Evolutionary conservation across 805 yeast species (phyloP).

Genomic region (Ogataea nitratoaversa): DNA sequence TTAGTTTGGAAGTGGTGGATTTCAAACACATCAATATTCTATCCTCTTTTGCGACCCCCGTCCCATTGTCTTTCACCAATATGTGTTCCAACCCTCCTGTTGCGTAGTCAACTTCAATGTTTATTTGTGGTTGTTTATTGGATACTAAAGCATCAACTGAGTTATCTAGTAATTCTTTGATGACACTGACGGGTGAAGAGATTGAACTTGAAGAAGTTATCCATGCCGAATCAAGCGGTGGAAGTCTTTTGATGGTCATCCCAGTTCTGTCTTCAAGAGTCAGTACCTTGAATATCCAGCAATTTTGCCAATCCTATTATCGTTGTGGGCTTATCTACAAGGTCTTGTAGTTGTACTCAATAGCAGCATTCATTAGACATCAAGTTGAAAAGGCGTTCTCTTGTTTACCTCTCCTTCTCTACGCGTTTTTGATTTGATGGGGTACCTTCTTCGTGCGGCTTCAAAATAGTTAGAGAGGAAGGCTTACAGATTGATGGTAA

Average conservation of each 20-base stretch:
- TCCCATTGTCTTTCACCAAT: constrained; percentile 37
- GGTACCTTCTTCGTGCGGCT: too few species aligned
- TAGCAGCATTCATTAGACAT: too few species aligned
- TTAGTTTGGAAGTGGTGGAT: constrained; percentile 41
- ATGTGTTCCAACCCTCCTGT: constrained; percentile 33
- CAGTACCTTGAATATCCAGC: too few species aligned
- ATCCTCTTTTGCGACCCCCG: constrained; percentile 31
- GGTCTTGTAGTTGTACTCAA: too few species aligned
- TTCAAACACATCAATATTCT: constrained; percentile 34
- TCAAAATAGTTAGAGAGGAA: too few species aligned
- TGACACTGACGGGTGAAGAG: constrained; percentile 32
- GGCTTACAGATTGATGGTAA: too few species aligned
- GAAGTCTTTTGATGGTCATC: constrained; percentile 19
- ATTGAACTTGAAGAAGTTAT: constrained; percentile 31
- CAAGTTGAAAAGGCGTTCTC: too few species aligned
- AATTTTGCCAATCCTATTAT: too few species aligned
- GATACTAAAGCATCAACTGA: constrained; percentile 32
- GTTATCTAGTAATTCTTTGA: constrained; percentile 40
- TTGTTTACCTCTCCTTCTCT: too few species aligned
- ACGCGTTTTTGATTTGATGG: too few species aligned
- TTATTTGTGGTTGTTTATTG: constrained; percentile 20
- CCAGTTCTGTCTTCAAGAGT: too few species aligned
- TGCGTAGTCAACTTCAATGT: constrained; percentile 34
- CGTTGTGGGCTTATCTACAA: too few species aligned
- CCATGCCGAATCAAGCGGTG: constrained; percentile 17